Conservation (phyloP, 2,329 filamentous ascomycete genomes). For the Mycocentrospora acerina region DNA sequence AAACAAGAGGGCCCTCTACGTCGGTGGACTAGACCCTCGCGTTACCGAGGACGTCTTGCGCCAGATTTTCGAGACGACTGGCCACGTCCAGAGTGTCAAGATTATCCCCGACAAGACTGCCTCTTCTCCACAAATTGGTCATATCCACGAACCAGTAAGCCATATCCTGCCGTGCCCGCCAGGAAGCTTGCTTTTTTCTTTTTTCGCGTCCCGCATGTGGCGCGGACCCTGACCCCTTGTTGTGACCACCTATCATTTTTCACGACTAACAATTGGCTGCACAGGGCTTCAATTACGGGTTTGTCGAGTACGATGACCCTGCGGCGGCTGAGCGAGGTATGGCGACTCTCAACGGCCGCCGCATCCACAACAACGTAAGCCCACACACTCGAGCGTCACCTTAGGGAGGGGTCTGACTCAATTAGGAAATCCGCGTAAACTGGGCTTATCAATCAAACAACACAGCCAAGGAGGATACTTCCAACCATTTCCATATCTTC, state of each 20-base stretch:
- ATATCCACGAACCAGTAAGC: not conserved
- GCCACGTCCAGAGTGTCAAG: constrained; percentile 97
- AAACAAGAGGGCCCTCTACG: constrained; percentile 96
- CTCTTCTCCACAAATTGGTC: constrained; percentile 51
- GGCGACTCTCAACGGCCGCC: constrained; percentile 91
- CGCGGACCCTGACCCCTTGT: constrained; percentile 1
- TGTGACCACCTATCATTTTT: not conserved
- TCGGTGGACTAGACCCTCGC: constrained; percentile 89
- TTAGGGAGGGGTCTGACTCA: constrained; percentile 24
- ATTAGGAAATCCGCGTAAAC: constrained; percentile 95
- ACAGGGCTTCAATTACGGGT: constrained; percentile 98
- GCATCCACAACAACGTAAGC: constrained; percentile 91
- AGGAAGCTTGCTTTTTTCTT: no score
- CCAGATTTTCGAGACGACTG: constrained; percentile 98
- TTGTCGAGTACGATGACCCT: constrained; percentile 98
- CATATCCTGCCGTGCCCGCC: no score
- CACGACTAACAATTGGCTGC: constrained; percentile 20
- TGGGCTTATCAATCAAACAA: constrained; percentile 99
- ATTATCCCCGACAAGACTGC: constrained; percentile 99
- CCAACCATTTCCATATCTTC: constrained; percentile 98
- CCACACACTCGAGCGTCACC: constrained; percentile 4
- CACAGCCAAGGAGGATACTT: constrained; percentile 93
- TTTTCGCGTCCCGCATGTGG: not conserved
- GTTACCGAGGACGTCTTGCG: constrained; percentile 95
- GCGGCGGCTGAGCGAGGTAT: constrained; percentile 95